These are phyloP conservation scores for Solanum phureja DNA, from an alignment of 257 asterid species.

Conservation along the genomic window DNA sequence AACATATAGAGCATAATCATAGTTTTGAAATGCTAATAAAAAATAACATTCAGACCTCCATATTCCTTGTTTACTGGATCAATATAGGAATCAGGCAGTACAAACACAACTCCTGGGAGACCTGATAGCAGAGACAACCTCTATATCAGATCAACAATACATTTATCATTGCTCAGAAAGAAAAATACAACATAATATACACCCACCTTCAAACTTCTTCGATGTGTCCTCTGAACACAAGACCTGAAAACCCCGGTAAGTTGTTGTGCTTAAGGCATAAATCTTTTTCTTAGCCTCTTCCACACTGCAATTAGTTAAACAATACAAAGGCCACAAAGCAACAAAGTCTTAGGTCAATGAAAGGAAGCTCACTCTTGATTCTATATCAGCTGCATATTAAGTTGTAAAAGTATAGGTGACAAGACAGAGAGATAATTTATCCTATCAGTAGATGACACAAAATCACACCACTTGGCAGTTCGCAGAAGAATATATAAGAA, in stretches of 20 bases:
- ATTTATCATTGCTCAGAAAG: neutral
- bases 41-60: conserved; percentile 55
- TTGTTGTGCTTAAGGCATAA: conserved; percentile 84
- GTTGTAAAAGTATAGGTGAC: neutral
- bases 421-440: neutral
- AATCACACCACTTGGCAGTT: neutral
- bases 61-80: conserved; percentile 85
- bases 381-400: neutral
- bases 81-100: conserved; percentile 89
- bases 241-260: conserved; percentile 86
- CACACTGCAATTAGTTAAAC: conserved; percentile 35
- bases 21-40: neutral
- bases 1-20: neutral
- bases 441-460: neutral
- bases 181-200: neutral
- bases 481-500: neutral
- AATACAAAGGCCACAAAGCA: neutral
- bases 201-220: conserved; percentile 66
- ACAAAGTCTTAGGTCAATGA: neutral
- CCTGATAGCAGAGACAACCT: conserved; percentile 25
- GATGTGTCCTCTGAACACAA: conserved; percentile 74
- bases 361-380: neutral
- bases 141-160: conserved; percentile 4
- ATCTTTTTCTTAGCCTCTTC: conserved; percentile 94
- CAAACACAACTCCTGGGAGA: conserved; percentile 69